Percentiles rank a stretch among this genome's conserved stretches.
phyloP scores from a whole-genome alignment of 2,329 filamentous ascomycete species.

The Cladosporium cucumerinum region DNA sequence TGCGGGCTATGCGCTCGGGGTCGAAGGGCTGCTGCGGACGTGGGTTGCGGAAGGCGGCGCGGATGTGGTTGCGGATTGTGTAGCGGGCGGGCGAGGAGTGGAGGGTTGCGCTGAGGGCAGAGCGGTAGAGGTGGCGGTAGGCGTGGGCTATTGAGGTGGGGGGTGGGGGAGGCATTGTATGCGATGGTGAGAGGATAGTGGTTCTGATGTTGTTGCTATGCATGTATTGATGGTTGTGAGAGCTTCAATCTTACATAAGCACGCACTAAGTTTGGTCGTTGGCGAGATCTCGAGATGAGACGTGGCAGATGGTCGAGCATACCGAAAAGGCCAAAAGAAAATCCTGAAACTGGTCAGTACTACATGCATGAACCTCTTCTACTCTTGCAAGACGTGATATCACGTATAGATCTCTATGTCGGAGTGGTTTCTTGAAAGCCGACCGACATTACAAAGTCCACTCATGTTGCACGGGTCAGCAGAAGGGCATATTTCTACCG shows the following conservation, averaged over 20 bases:
- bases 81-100: conserved; percentile 67
- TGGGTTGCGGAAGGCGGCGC: conserved; percentile 52
- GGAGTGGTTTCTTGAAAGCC: not conserved
- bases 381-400: not conserved
- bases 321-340: not conserved
- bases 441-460: not conserved
- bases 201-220: not conserved
- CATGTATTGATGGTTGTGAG: not conserved
- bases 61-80: conserved; percentile 53
- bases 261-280: not conserved
- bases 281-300: not conserved
- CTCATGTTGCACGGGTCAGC: not conserved
- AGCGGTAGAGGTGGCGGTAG: conserved; percentile 68
- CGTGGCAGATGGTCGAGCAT: not conserved
- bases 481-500: not conserved
- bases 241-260: not conserved
- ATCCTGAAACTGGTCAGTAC: too few relatives aligned
- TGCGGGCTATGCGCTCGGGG: conserved; percentile 60
- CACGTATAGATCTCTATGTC: not conserved
- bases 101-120: conserved; percentile 61
- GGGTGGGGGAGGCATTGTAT: not conserved
- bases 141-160: conserved; percentile 17
- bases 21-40: conserved; percentile 37
- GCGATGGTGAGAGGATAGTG: not conserved
- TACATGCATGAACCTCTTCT: not conserved